Conservation (phyloP, 1,284 basidiomycete species). For the Sphagnurus paluster region DNA sequence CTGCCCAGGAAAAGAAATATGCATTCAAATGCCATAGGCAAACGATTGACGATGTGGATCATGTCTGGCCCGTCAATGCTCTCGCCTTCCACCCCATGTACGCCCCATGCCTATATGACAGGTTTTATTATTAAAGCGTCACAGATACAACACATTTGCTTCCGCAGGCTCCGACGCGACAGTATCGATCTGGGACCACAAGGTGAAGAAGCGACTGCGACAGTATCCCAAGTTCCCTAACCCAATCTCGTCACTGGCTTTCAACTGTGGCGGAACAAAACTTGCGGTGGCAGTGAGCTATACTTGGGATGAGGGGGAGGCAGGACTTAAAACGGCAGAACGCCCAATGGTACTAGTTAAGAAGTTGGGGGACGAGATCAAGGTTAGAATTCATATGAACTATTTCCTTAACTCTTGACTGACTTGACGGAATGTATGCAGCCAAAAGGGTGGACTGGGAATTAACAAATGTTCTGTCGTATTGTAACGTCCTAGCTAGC, state of each 20-base stretch:
- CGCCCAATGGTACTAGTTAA: slow-evolving; percentile 47
- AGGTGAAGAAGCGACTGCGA: slow-evolving; percentile 92
- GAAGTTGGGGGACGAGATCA: slow-evolving; percentile 62
- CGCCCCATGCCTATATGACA: slow-evolving; percentile 23
- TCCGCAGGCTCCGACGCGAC: slow-evolving; percentile 92
- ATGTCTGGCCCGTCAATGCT: slow-evolving; percentile 97
- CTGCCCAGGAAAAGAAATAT: slow-evolving; percentile 88
- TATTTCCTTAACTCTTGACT: neutral
- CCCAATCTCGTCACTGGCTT: slow-evolving; percentile 74
- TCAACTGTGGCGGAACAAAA: slow-evolving; percentile 81
- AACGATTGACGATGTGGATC: slow-evolving; percentile 89
- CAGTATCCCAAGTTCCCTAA: slow-evolving; percentile 82
- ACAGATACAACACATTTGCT: slow-evolving; percentile 90
- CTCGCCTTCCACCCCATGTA: slow-evolving; percentile 92
- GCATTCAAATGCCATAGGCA: slow-evolving; percentile 98
- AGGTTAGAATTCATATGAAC: slow-evolving; percentile 29
- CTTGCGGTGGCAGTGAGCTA: slow-evolving; percentile 84
- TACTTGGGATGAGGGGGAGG: slow-evolving; percentile 85
- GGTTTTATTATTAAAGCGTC: slow-evolving; percentile 4
- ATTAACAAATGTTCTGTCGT: slow-evolving; percentile 12
- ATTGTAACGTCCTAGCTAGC: neutral
- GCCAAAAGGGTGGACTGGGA: slow-evolving; percentile 24
- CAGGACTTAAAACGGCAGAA: slow-evolving; percentile 53
- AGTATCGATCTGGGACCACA: slow-evolving; percentile 96
- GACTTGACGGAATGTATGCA: neutral